phyloP scores from a whole-genome alignment of 495 filamentous ascomycete species.

The Hyaloscypha bicolor region DNA sequence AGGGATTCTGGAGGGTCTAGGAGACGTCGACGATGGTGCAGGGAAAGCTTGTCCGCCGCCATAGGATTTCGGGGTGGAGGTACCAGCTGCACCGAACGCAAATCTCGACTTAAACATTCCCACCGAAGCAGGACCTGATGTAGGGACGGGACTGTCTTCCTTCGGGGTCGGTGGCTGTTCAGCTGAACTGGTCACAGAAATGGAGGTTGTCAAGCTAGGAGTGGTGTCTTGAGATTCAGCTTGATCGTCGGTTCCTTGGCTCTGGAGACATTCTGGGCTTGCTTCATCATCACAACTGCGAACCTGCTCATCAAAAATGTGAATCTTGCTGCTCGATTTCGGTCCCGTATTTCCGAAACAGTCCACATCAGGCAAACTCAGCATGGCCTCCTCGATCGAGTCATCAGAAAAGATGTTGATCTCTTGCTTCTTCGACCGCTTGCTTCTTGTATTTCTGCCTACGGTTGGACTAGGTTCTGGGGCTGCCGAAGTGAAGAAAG shows the following conservation, averaged over 20 bases:
- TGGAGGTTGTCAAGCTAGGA: constrained; percentile 20
- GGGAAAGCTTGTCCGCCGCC: background rate
- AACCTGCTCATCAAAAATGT: constrained; percentile 18
- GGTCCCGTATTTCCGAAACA: constrained; percentile 9
- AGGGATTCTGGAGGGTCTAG: constrained; percentile 28
- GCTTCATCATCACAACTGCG: background rate
- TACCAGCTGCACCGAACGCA: constrained; percentile 15
- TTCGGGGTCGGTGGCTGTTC: constrained; percentile 28
- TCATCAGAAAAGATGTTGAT: constrained; percentile 71
- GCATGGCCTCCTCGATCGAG: constrained; percentile 56
- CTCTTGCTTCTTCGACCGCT: constrained; percentile 49
- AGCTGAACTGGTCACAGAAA: constrained; percentile 24
- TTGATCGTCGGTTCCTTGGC: background rate
- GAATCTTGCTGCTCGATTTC: constrained; percentile 14
- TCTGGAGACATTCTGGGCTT: background rate
- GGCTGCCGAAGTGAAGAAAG: constrained; percentile 53
- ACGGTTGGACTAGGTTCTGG: constrained; percentile 54
- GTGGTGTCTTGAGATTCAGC: constrained; percentile 16
- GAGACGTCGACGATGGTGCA: constrained; percentile 19
- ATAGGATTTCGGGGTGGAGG: constrained; percentile 13
- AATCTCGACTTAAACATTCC: constrained; percentile 24
- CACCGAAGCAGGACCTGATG: background rate
- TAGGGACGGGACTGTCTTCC: constrained; percentile 1
- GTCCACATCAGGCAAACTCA: constrained; percentile 27
- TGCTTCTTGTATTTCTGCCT: constrained; percentile 45